These are phyloP conservation scores for Lecanoromycetidae sp. DNA, from an alignment of 2,329 filamentous ascomycete species.

Conservation along the genomic window DNA sequence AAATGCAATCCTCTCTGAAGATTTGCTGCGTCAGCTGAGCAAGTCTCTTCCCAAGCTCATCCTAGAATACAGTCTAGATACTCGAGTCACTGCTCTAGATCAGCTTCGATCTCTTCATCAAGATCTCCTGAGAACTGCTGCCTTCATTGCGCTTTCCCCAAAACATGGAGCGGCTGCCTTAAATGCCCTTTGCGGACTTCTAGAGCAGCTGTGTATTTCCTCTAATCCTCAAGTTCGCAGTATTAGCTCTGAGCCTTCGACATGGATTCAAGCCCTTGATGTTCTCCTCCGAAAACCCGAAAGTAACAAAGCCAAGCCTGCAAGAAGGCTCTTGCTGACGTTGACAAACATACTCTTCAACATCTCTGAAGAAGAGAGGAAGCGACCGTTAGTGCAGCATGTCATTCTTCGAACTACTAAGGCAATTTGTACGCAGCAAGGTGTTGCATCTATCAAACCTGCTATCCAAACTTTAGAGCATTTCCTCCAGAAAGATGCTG, in stretches of 20 bases:
- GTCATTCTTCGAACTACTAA: not conserved
- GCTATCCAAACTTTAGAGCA: slow-evolving; percentile 16
- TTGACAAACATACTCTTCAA: not conserved
- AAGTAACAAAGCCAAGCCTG: slow-evolving; percentile 32
- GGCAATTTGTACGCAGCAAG: slow-evolving; percentile 7
- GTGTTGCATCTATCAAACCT: slow-evolving; percentile 12
- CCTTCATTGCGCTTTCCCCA: slow-evolving; percentile 27
- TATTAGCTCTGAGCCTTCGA: slow-evolving; percentile 26
- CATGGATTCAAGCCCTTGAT: slow-evolving; percentile 32
- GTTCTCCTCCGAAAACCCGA: slow-evolving; percentile 31
- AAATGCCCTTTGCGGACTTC: slow-evolving; percentile 34
- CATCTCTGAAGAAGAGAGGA: not conserved
- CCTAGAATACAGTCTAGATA: not conserved
- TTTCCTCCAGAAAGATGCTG: slow-evolving; percentile 10
- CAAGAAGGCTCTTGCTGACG: slow-evolving; percentile 33
- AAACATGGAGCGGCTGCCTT: slow-evolving; percentile 32
- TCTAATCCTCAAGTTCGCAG: slow-evolving; percentile 23
- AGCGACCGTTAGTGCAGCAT: not conserved
- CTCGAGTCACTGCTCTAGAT: not conserved
- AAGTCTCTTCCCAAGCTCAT: slow-evolving; percentile 1
- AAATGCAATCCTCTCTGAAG: slow-evolving; percentile 4
- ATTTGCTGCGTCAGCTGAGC: slow-evolving; percentile 9
- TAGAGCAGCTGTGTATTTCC: slow-evolving; percentile 29
- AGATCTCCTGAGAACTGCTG: slow-evolving; percentile 31
- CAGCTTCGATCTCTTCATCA: slow-evolving; percentile 27